These are phyloP conservation scores for Anthostomella pinea DNA, from an alignment of 2,329 filamentous ascomycete species.

Conservation along the genomic window DNA sequence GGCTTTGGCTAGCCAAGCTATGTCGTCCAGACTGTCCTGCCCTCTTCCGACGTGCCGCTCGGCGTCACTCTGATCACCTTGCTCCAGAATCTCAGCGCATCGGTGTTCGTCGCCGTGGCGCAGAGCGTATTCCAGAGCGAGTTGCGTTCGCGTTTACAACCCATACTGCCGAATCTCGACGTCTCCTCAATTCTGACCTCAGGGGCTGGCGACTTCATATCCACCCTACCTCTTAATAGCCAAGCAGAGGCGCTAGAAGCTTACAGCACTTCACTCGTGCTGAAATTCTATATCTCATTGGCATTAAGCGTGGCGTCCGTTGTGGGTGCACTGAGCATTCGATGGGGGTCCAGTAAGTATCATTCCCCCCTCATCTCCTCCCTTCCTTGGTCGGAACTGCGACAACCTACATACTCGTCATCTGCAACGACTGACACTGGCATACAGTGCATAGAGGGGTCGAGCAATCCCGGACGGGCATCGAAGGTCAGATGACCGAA, in stretches of 20 bases:
- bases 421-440: too few relatives aligned
- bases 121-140: constrained; percentile 17
- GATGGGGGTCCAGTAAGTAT: too few relatives aligned
- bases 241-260: not conserved
- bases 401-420: too few relatives aligned
- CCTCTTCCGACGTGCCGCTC: constrained; percentile 13
- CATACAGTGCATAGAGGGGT: too few relatives aligned
- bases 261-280: not conserved
- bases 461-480: too few relatives aligned
- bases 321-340: not conserved
- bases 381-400: too few relatives aligned
- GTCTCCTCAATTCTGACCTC: not conserved
- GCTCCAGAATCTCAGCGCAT: constrained; percentile 19
- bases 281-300: constrained; percentile 1
- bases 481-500: too few relatives aligned
- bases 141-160: constrained; percentile 3
- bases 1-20: constrained; percentile 19
- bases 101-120: constrained; percentile 16
- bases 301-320: constrained; percentile 1
- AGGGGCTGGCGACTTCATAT: constrained; percentile 2
- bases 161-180: not conserved
- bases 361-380: too few relatives aligned
- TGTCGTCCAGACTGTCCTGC: constrained; percentile 17
- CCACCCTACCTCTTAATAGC: not conserved
- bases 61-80: constrained; percentile 15